These are phyloP conservation scores for Takashimella koratensis DNA, from an alignment of 1,284 basidiomycete genomes.

Conservation along the genomic window DNA sequence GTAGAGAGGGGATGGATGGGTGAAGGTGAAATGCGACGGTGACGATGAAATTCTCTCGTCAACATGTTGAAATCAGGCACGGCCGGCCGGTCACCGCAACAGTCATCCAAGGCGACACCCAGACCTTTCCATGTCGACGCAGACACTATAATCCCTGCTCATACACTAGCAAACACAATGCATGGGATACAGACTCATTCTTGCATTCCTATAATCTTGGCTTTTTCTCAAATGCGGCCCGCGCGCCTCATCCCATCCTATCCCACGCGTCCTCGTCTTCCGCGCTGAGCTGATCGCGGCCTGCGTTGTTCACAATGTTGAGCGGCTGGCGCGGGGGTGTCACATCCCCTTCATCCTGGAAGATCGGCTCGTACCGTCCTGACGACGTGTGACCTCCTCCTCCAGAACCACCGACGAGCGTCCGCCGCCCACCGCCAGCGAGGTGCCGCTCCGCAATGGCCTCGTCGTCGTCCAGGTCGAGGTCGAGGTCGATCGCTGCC, in stretches of 20 bases:
- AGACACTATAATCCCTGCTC: too few species aligned
- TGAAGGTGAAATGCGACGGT: not conserved
- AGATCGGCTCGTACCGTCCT: constrained; percentile 24
- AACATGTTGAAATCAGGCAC: not conserved
- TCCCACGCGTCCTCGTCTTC: constrained; percentile 48
- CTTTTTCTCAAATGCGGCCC: too few species aligned
- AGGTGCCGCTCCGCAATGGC: constrained; percentile 41
- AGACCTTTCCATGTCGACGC: too few species aligned
- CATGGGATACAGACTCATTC: too few species aligned
- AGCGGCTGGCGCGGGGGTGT: constrained; percentile 9
- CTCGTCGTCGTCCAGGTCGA: constrained; percentile 61
- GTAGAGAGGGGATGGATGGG: not conserved
- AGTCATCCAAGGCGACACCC: too few species aligned
- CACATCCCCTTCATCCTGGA: constrained; percentile 27
- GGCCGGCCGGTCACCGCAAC: too few species aligned
- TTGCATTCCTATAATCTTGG: too few species aligned
- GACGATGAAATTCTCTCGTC: not conserved
- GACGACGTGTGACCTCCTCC: not conserved
- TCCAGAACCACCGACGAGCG: constrained; percentile 12
- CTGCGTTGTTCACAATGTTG: constrained; percentile 24
- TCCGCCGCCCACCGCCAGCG: constrained; percentile 9
- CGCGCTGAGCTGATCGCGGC: constrained; percentile 29
- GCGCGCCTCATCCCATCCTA: constrained; percentile 21
- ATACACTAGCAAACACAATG: too few species aligned
- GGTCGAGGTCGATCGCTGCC: constrained; percentile 59